A percentile compares a stretch with the other conserved stretches of the same genome.
Evolutionary conservation across 2,329 filamentous ascomycete species (phyloP).

Genomic region (Penicillium glabrum): DNA sequence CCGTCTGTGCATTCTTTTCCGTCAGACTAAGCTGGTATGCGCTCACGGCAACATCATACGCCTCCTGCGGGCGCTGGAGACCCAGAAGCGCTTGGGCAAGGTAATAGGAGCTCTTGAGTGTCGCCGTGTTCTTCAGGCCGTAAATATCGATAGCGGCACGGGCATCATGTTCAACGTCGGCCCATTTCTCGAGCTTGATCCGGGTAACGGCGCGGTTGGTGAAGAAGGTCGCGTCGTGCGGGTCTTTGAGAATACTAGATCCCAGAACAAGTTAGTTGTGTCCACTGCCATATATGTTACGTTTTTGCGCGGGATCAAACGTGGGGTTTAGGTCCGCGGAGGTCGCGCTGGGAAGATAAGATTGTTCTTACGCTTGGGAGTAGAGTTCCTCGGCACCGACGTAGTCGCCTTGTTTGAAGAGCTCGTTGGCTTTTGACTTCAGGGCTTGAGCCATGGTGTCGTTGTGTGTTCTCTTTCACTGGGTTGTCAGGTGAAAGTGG

Average conservation of each 20-base stretch:
- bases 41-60: constrained; percentile 65
- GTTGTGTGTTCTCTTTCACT: background rate
- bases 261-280: background rate
- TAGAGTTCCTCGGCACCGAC: constrained; percentile 48
- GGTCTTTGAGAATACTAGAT: constrained; percentile 72
- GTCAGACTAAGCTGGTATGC: constrained; percentile 72
- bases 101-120: constrained; percentile 82
- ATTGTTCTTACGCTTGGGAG: constrained; percentile 44
- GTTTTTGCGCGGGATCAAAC: too few species aligned
- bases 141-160: constrained; percentile 69
- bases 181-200: constrained; percentile 71
- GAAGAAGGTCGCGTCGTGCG: constrained; percentile 75
- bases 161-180: constrained; percentile 76
- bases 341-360: background rate
- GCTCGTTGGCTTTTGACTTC: constrained; percentile 47
- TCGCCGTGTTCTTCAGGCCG: constrained; percentile 48
- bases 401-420: constrained; percentile 47
- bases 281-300: background rate
- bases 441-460: constrained; percentile 37
- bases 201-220: constrained; percentile 87
- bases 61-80: constrained; percentile 69
- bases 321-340: background rate
- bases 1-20: constrained; percentile 65
- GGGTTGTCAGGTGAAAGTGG: background rate
- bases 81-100: constrained; percentile 80